Percentiles rank a stretch among this genome's conserved stretches.
phyloP scores from a whole-genome alignment of 345 rosid species.

The Populus euphratica region DNA sequence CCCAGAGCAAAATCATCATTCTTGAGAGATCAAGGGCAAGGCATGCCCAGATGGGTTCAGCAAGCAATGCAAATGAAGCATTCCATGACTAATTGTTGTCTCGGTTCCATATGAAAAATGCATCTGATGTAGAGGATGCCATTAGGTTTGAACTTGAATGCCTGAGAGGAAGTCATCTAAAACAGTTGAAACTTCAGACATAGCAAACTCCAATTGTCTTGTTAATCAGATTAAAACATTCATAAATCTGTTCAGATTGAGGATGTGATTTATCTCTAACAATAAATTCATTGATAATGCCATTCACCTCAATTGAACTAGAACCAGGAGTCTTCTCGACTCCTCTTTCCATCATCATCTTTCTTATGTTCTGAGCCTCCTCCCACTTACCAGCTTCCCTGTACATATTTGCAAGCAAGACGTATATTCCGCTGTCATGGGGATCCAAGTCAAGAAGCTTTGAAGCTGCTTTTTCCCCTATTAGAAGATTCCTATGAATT shows the following conservation, averaged over 20 bases:
- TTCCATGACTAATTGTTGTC: background rate
- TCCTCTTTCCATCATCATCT: slow-evolving; percentile 65
- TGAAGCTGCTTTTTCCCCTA: slow-evolving; percentile 71
- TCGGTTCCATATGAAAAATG: background rate
- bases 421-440: slow-evolving; percentile 72
- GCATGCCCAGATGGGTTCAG: too few species aligned
- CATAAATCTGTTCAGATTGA: slow-evolving; percentile 42
- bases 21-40: too few species aligned
- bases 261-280: slow-evolving; percentile 68
- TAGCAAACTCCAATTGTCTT: slow-evolving; percentile 37
- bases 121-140: background rate
- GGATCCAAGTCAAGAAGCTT: slow-evolving; percentile 83
- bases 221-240: slow-evolving; percentile 49
- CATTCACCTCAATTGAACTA: slow-evolving; percentile 67
- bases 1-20: background rate
- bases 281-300: slow-evolving; percentile 58
- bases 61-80: background rate
- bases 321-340: slow-evolving; percentile 81
- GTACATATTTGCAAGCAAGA: slow-evolving; percentile 69
- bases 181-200: slow-evolving; percentile 10
- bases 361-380: slow-evolving; percentile 56
- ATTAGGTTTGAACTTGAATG: slow-evolving; percentile 13
- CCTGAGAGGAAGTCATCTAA: slow-evolving; percentile 9
- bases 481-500: slow-evolving; percentile 50
- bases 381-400: slow-evolving; percentile 75